Conservation (phyloP, 805 yeast genomes). For the Suhomyces kilbournensis region DNA sequence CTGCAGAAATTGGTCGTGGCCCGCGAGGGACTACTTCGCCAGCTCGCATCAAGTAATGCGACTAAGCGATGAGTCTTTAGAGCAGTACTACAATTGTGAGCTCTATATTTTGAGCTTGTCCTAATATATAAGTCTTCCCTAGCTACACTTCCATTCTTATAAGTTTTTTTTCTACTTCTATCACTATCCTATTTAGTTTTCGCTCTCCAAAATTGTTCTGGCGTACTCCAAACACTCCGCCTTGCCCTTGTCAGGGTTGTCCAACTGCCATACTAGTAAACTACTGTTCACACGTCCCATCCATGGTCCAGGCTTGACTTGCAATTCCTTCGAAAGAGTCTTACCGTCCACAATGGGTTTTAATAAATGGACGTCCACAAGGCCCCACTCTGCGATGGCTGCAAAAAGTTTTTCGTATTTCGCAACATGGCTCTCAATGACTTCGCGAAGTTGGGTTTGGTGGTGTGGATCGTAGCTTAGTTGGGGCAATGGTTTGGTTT, state of each 20-base stretch:
- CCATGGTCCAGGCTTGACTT: slow-evolving; percentile 85
- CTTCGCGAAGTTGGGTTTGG: neutral
- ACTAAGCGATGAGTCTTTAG: neutral
- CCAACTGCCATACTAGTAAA: slow-evolving; percentile 73
- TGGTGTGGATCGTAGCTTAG: neutral
- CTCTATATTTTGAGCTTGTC: too few species aligned
- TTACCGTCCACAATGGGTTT: slow-evolving; percentile 80
- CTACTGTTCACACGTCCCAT: slow-evolving; percentile 54
- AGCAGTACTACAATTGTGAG: too few species aligned
- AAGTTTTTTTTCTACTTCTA: neutral
- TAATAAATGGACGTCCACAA: slow-evolving; percentile 45
- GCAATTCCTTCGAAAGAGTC: slow-evolving; percentile 48
- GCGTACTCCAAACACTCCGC: slow-evolving; percentile 55
- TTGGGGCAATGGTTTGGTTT: slow-evolving; percentile 6
- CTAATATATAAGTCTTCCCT: neutral
- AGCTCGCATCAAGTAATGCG: neutral
- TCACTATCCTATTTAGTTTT: neutral
- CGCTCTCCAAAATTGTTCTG: slow-evolving; percentile 12
- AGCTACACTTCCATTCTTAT: neutral
- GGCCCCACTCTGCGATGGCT: slow-evolving; percentile 27
- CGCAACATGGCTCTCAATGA: slow-evolving; percentile 9
- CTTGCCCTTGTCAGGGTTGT: slow-evolving; percentile 54
- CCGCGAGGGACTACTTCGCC: neutral
- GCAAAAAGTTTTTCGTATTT: slow-evolving; percentile 33
- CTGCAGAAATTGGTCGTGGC: neutral